Base-by-base conservation (phyloP, 805 yeast genomes). In the Kazachstania bromeliacearum region DNA sequence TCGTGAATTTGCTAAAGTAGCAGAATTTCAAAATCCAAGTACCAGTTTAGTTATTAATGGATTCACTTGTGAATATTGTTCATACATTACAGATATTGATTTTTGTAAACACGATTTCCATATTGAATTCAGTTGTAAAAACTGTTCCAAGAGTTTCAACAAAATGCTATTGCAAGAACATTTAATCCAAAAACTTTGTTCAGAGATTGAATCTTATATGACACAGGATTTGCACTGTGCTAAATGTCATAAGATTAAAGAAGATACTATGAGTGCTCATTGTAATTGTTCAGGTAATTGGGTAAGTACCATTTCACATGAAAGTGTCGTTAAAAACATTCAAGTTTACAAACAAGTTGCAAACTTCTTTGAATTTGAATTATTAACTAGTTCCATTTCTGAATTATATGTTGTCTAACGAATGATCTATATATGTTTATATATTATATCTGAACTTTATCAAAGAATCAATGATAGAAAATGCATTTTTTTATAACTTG, bases 251-350 rank as follows among this genome's bases (percentile, higher is more conserved):
- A 72, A 66, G 38, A 64, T 85, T 38, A 75, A 75, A 48, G 75
- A 72, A 24, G 79, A 74, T 46, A 78, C 79, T 43, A 67, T 92
- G 71, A 71, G 85, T 22, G 66, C 66, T 21, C 76, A 76, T 55
- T 94, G 98, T 59, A 60, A 72, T 15, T 92, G 98, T 55, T 89
- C 98, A 0, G 99, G 99, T 7, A 55, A 60, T 12, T 87, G 95
- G 95, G 64, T 58, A 4, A 78, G 74, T 33, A 75, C 83, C 0
- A 55, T 77, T 15, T 52, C 65, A 4, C 62, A 63, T 33, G 59
- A 52, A 4, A 70, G 66, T 0, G 51, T 85, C 6, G 57, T 64
- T 13, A 60, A 62, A 34, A 65, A 66, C 35, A 48, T 78, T 3
- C 55, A 52, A 5, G 67, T 75, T 0, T 84, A 70, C 53, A 62